These are phyloP conservation scores for Rubia peregrina DNA, from an alignment of 305 asterid species.

Conservation along the genomic window DNA sequence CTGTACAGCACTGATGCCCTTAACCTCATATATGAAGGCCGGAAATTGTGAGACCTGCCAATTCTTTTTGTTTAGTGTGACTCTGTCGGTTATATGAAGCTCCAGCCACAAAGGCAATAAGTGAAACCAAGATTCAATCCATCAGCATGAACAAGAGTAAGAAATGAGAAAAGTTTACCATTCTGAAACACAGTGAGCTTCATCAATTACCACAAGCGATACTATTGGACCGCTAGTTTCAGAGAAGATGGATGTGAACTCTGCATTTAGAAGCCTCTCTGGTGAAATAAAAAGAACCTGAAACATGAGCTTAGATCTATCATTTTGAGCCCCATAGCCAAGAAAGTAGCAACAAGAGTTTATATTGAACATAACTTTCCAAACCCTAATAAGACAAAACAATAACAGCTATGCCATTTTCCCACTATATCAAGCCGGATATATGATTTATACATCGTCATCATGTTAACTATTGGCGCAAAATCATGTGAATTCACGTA, in stretches of 20 bases:
- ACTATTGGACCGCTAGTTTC: slow-evolving; percentile 34
- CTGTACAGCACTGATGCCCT: slow-evolving; percentile 72
- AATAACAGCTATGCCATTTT: not conserved
- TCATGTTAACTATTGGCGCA: not conserved
- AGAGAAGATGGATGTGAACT: slow-evolving; percentile 62
- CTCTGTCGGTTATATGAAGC: not conserved
- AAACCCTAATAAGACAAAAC: not conserved
- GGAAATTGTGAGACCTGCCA: slow-evolving; percentile 97
- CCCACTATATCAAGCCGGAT: not conserved
- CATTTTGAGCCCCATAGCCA: not conserved
- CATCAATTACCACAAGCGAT: slow-evolving; percentile 91
- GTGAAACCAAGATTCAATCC: not conserved
- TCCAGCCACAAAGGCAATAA: not conserved
- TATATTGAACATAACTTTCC: not conserved
- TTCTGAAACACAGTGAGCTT: slow-evolving; percentile 98
- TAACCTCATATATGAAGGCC: slow-evolving; percentile 98
- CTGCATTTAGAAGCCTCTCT: slow-evolving; percentile 78
- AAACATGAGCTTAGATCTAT: slow-evolving; percentile 20
- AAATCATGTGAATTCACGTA: not conserved
- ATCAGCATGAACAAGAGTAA: not conserved
- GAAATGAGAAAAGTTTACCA: slow-evolving; percentile 51
- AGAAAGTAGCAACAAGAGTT: not conserved
- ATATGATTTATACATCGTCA: not conserved
- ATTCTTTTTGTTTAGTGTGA: slow-evolving; percentile 10
- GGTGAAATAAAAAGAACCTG: slow-evolving; percentile 98